phyloP scores from a whole-genome alignment of 2,329 filamentous ascomycete genomes.

The Clarireedia hainanense region DNA sequence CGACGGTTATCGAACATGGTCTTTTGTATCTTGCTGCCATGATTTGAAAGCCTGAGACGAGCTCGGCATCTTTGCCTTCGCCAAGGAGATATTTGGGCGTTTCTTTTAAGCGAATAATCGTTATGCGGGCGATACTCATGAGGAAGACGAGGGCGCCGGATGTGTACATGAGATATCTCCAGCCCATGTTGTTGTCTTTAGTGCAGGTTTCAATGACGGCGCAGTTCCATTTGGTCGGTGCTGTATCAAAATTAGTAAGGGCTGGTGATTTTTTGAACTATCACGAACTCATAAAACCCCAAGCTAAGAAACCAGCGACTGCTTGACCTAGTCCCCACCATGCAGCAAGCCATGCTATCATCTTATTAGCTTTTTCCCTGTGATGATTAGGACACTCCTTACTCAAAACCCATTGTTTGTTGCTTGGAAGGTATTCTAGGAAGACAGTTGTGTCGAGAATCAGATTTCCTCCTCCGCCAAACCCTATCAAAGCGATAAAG shows the following conservation, averaged over 20 bases:
- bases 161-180: slow-evolving; percentile 49
- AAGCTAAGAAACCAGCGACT: slow-evolving; percentile 26
- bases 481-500: slow-evolving; percentile 55
- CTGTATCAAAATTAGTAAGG: slow-evolving; percentile 3
- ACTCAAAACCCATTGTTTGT: slow-evolving; percentile 55
- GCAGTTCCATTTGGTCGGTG: slow-evolving; percentile 40
- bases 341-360: slow-evolving; percentile 44
- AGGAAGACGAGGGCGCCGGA: slow-evolving; percentile 45
- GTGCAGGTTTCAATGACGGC: slow-evolving; percentile 33
- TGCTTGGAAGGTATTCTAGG: slow-evolving; percentile 47
- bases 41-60: slow-evolving; percentile 39
- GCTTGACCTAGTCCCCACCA: slow-evolving; percentile 40
- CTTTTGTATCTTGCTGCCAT: slow-evolving; percentile 46
- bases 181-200: slow-evolving; percentile 44
- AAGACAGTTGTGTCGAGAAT: slow-evolving; percentile 45
- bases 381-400: not conserved
- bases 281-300: slow-evolving; percentile 21
- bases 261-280: not conserved
- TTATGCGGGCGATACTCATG: slow-evolving; percentile 44
- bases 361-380: not conserved
- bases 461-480: slow-evolving; percentile 57
- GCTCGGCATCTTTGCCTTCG: slow-evolving; percentile 44
- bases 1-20: slow-evolving; percentile 42
- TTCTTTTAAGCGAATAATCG: slow-evolving; percentile 44
- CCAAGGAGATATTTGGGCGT: slow-evolving; percentile 49